Percentiles rank a stretch among this genome's conserved stretches.
Evolutionary conservation across 192 early-diverging fungal genomes (phyloP).

Genomic region (Coemansia sp.): DNA sequence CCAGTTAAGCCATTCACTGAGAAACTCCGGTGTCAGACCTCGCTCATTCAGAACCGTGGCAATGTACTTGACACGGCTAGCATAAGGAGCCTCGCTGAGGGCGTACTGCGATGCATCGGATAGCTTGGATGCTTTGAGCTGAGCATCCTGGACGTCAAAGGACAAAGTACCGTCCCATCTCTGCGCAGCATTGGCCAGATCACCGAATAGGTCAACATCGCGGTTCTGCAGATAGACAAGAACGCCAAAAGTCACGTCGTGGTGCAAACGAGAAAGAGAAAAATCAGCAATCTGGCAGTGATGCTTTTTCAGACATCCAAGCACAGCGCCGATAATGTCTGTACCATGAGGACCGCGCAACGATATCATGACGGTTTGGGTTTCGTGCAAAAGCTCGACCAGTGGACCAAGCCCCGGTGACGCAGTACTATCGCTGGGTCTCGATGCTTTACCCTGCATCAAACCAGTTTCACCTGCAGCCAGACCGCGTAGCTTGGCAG

Average conservation of each 20-base stretch:
- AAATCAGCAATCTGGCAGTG: slow-evolving; percentile 84
- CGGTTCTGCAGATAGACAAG: slow-evolving; percentile 72
- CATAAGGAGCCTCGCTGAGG: slow-evolving; percentile 81
- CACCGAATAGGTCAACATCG: slow-evolving; percentile 76
- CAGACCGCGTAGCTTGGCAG: slow-evolving; percentile 20
- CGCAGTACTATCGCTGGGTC: neutral
- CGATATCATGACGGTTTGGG: slow-evolving; percentile 80
- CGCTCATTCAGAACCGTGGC: slow-evolving; percentile 86
- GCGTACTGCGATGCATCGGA: slow-evolving; percentile 52
- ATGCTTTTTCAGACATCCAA: slow-evolving; percentile 72
- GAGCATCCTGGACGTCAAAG: slow-evolving; percentile 74
- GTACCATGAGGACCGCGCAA: slow-evolving; percentile 88
- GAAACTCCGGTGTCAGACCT: slow-evolving; percentile 73
- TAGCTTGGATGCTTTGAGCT: slow-evolving; percentile 61
- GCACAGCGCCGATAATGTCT: slow-evolving; percentile 84
- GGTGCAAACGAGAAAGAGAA: slow-evolving; percentile 84
- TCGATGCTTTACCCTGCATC: neutral
- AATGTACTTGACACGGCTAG: slow-evolving; percentile 80
- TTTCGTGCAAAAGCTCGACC: slow-evolving; percentile 39
- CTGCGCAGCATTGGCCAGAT: slow-evolving; percentile 72
- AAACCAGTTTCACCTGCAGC: neutral
- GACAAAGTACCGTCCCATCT: slow-evolving; percentile 85
- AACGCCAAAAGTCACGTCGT: slow-evolving; percentile 94
- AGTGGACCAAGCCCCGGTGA: slow-evolving; percentile 31
- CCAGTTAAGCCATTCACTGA: slow-evolving; percentile 79